Percentiles rank a stretch among this genome's conserved stretches.
Evolutionary conservation across 2,329 filamentous ascomycete genomes (phyloP).

Genomic region (Stromatinia cepivora): DNA sequence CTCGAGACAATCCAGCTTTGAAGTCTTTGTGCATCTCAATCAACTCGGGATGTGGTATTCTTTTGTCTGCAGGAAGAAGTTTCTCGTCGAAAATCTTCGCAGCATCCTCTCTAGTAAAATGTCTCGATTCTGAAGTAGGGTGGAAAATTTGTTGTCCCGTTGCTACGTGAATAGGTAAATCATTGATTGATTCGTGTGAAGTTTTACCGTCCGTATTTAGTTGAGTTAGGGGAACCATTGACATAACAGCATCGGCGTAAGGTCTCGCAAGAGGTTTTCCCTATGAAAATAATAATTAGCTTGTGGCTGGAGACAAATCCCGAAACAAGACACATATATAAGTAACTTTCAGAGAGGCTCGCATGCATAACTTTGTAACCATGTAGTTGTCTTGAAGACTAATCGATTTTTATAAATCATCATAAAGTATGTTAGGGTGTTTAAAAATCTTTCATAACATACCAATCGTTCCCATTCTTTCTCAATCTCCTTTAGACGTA

Average conservation of each 20-base stretch:
- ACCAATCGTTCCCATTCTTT: constrained; percentile 65
- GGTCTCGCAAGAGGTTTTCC: constrained; percentile 73
- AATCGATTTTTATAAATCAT: constrained; percentile 87
- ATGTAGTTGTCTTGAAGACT: constrained; percentile 98
- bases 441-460: constrained; percentile 44
- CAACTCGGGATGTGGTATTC: constrained; percentile 63
- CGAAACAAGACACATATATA: constrained; percentile 22
- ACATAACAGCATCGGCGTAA: constrained; percentile 73
- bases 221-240: constrained; percentile 76
- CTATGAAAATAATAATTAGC: constrained; percentile 48
- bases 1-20: constrained; percentile 42
- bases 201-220: constrained; percentile 54
- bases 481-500: constrained; percentile 68
- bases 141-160: constrained; percentile 66
- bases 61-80: constrained; percentile 60
- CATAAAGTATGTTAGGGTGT: constrained; percentile 44
- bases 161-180: constrained; percentile 61
- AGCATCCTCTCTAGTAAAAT: constrained; percentile 65
- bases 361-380: constrained; percentile 81
- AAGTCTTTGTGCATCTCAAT: constrained; percentile 55
- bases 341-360: constrained; percentile 66
- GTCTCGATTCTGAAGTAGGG: constrained; percentile 61
- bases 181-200: constrained; percentile 62
- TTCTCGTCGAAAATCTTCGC: constrained; percentile 62
- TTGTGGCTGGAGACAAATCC: constrained; percentile 24